These are phyloP conservation scores for Arachnopeziza araneosa DNA, from an alignment of 2,329 filamentous ascomycete species.

Conservation along the genomic window DNA sequence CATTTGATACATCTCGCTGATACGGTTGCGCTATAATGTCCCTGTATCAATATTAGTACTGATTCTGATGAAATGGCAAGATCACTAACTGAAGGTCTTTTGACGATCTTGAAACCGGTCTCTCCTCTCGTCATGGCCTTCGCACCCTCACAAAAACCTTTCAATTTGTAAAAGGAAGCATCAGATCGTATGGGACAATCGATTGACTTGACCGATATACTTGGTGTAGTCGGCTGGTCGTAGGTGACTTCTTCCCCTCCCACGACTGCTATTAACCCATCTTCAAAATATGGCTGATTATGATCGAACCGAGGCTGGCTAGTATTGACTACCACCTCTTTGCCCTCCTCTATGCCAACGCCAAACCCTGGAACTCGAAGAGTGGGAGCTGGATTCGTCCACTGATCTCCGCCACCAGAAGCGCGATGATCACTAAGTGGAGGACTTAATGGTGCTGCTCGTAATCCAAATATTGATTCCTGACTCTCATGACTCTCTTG, in stretches of 20 bases:
- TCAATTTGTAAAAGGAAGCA: conserved; percentile 28
- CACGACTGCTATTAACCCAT: conserved; percentile 9
- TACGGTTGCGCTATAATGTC: conserved; percentile 25
- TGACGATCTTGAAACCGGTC: conserved; percentile 26
- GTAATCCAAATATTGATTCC: conserved; percentile 21
- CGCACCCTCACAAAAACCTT: conserved; percentile 29
- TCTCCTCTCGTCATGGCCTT: conserved; percentile 24
- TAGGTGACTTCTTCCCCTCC: neutral
- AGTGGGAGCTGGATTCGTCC: conserved; percentile 17
- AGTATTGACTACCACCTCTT: conserved; percentile 19
- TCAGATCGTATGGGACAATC: conserved; percentile 26
- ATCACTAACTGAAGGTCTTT: conserved; percentile 25
- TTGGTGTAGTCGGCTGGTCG: conserved; percentile 11
- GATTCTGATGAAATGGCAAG: neutral
- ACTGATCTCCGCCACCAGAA: conserved; percentile 10
- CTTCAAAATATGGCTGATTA: conserved; percentile 10
- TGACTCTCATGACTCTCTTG: conserved; percentile 16
- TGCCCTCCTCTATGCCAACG: conserved; percentile 20
- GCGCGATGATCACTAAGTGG: conserved; percentile 15
- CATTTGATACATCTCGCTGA: conserved; percentile 28
- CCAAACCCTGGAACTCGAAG: conserved; percentile 19
- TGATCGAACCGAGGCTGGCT: conserved; percentile 8
- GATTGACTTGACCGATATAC: conserved; percentile 22
- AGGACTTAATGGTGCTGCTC: conserved; percentile 18
- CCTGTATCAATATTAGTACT: conserved; percentile 15